phyloP scores from a whole-genome alignment of 148 eudicot genomes.

The Rhododendron mucronatum region DNA sequence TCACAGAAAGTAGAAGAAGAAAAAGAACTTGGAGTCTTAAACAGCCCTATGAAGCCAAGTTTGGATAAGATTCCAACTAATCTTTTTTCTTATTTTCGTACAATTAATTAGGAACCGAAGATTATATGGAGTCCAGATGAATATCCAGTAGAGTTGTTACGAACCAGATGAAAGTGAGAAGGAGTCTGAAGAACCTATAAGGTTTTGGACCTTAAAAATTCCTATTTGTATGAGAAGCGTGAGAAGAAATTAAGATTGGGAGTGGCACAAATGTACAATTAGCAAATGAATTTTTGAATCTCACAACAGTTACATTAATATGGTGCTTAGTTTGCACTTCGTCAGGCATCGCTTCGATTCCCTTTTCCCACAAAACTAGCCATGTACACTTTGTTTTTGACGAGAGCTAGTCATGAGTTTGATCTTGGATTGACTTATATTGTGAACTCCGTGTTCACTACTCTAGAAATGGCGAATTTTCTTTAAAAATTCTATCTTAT shows the following conservation, averaged over 20 bases:
- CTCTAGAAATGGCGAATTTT: not conserved
- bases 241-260: not conserved
- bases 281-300: not conserved
- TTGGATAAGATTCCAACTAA: not conserved
- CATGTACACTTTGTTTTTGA: not conserved
- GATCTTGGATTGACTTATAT: not conserved
- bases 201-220: not conserved
- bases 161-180: constrained; percentile 52
- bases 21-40: not conserved
- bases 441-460: not conserved
- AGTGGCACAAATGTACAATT: not conserved
- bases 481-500: not conserved
- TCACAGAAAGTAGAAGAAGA: not conserved
- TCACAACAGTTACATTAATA: not conserved
- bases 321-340: not conserved
- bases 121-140: not conserved
- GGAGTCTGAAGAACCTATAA: constrained; percentile 37
- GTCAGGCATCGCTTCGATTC: not conserved
- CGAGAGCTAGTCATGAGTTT: not conserved
- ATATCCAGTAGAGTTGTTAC: constrained; percentile 4
- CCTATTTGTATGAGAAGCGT: not conserved
- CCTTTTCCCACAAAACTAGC: not conserved
- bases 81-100: not conserved
- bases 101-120: not conserved
- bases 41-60: not conserved